These are phyloP conservation scores for Dendrothele bispora DNA, from an alignment of 768 basidiomycete genomes.

Conservation along the genomic window DNA sequence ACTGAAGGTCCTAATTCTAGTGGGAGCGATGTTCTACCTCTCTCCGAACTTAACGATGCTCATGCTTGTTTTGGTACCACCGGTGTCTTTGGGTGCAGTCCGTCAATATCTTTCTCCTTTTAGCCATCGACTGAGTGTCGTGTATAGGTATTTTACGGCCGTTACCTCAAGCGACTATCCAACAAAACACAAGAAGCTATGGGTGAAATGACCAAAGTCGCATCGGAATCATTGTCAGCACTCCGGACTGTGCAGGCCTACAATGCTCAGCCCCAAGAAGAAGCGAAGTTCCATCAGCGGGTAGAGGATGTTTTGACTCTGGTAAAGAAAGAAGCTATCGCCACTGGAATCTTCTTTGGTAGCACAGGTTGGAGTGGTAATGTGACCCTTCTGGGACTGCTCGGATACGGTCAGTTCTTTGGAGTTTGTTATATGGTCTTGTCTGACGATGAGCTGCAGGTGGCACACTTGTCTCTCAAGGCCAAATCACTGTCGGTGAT, in stretches of 20 bases:
- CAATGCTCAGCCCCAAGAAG: conserved; percentile 81
- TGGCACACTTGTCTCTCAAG: conserved; percentile 85
- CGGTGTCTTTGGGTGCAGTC: conserved; percentile 83
- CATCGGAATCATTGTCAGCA: conserved; percentile 86
- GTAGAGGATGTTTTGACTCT: conserved; percentile 68
- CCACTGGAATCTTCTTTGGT: conserved; percentile 92
- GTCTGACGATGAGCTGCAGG: conserved; percentile 42
- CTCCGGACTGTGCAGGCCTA: conserved; percentile 89
- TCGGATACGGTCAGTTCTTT: conserved; percentile 77
- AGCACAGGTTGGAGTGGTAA: conserved; percentile 93
- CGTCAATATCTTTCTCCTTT: conserved; percentile 16
- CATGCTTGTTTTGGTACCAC: conserved; percentile 92
- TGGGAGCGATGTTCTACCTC: conserved; percentile 94
- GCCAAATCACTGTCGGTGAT: conserved; percentile 89
- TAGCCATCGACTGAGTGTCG: conserved; percentile 2
- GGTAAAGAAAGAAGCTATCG: conserved; percentile 84
- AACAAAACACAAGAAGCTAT: conserved; percentile 93
- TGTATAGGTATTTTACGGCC: conserved; percentile 86
- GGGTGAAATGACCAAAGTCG: conserved; percentile 95
- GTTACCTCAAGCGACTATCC: conserved; percentile 89
- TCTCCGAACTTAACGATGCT: conserved; percentile 85
- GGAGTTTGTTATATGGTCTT: not conserved
- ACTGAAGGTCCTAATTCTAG: conserved; percentile 34
- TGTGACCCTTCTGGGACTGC: conserved; percentile 80
- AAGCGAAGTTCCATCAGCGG: conserved; percentile 68